Conservation (phyloP, 192 early-diverging fungal genomes). For the Gaertneriomyces semiglobifer region DNA sequence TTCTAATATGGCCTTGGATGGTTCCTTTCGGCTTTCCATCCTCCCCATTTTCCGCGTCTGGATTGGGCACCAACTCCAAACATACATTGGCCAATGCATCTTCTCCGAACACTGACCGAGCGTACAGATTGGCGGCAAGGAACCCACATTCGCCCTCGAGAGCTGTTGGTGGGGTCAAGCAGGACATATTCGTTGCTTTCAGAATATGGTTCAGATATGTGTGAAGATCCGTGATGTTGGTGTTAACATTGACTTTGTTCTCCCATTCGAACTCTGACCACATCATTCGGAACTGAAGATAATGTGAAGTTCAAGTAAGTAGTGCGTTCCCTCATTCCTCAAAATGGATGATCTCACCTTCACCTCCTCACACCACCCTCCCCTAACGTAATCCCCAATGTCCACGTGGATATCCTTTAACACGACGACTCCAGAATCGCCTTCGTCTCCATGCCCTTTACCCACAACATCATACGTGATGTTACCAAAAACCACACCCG, state of each 20-base stretch:
- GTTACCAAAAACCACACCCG: conserved; percentile 97
- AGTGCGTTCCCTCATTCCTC: conserved; percentile 15
- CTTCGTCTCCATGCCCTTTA: conserved; percentile 16
- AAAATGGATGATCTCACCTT: conserved; percentile 49
- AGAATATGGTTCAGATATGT: conserved; percentile 90
- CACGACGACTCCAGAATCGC: conserved; percentile 91
- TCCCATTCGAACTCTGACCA: conserved; percentile 99
- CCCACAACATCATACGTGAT: conserved; percentile 81
- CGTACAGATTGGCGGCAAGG: conserved; percentile 96
- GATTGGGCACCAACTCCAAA: conserved; percentile 69
- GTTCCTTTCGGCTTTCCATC: conserved; percentile 47
- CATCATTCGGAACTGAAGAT: conserved; percentile 84
- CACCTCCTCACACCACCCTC: conserved; percentile 82
- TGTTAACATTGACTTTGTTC: conserved; percentile 98
- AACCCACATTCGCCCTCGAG: conserved; percentile 94
- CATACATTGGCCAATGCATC: conserved; percentile 97
- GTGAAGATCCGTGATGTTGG: conserved; percentile 85
- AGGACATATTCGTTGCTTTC: conserved; percentile 97
- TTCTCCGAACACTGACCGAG: conserved; percentile 94
- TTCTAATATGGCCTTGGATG: conserved; percentile 94
- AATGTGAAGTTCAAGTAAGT: conserved; percentile 4
- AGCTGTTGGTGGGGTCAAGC: conserved; percentile 89
- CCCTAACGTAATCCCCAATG: conserved; percentile 99
- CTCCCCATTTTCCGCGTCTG: conserved; percentile 76
- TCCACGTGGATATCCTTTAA: conserved; percentile 98